A percentile compares a stretch with the other conserved stretches of the same genome.
Conservation (phyloP, 441 rosid genomes). For the Manihot esculenta region DNA sequence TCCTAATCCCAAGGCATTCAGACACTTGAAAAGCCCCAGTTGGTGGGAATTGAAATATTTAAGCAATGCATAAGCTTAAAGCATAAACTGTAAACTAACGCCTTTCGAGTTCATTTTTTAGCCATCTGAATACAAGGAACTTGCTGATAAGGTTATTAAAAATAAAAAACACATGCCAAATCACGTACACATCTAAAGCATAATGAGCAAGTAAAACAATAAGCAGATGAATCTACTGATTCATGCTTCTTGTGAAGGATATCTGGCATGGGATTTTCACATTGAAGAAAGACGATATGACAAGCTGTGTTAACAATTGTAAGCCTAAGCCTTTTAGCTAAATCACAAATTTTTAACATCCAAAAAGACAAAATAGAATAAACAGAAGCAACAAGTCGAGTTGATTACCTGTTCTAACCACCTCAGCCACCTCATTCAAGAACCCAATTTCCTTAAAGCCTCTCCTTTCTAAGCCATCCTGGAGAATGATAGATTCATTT, state of each 20-base stretch:
- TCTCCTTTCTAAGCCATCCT: slow-evolving; percentile 97
- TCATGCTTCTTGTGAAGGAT: not conserved
- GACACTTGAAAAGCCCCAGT: not conserved
- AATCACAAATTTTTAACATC: not conserved
- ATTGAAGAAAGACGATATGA: not conserved
- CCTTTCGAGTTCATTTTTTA: slow-evolving; percentile 6
- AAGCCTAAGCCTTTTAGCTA: not conserved
- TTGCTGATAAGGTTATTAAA: not conserved
- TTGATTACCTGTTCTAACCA: slow-evolving; percentile 81
- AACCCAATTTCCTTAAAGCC: slow-evolving; percentile 92
- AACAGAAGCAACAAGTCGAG: not conserved
- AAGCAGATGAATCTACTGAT: not conserved
- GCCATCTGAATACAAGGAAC: slow-evolving; percentile 6
- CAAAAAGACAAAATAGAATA: not conserved
- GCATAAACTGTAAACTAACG: not conserved
- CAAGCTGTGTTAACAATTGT: too few species aligned
- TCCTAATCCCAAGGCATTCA: not conserved
- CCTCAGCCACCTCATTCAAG: slow-evolving; percentile 80
- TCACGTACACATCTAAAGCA: not conserved
- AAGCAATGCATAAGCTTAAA: not conserved
- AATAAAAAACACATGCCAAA: not conserved
- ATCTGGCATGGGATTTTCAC: not conserved
- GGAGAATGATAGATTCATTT: slow-evolving; percentile 21
- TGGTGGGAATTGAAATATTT: not conserved
- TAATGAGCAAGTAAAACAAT: not conserved